Percentiles rank a stretch among this genome's conserved stretches.
phyloP scores from a whole-genome alignment of 148 eudicot species.

The Polygonum maritimum region DNA sequence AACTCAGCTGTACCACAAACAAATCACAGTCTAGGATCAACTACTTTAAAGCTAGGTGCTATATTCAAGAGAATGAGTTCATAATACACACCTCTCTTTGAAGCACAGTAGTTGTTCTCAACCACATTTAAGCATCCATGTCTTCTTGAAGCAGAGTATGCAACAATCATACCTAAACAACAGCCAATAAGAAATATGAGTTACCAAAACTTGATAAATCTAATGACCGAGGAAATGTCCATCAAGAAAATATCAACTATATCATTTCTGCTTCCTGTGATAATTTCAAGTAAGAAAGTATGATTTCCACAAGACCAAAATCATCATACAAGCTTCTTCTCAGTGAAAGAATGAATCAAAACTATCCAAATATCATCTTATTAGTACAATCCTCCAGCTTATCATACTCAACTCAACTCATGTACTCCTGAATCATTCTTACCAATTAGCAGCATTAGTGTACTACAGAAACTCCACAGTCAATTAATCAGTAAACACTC shows the following conservation, averaged over 20 bases:
- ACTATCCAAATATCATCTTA: not conserved
- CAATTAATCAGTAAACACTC: not conserved
- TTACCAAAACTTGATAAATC: not conserved
- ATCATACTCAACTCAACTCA: not conserved
- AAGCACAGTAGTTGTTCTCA: slow-evolving; percentile 80
- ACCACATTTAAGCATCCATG: slow-evolving; percentile 84
- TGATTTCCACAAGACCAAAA: not conserved
- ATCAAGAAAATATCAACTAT: not conserved
- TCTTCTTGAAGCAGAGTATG: slow-evolving; percentile 64
- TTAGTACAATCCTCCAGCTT: not conserved
- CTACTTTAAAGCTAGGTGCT: not conserved
- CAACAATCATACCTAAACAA: slow-evolving; percentile 57
- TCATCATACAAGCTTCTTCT: not conserved
- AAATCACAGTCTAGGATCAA: not conserved
- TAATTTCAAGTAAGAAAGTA: not conserved
- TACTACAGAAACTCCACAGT: not conserved
- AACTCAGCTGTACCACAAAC: not conserved
- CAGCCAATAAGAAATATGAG: slow-evolving; percentile 1
- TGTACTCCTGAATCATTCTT: not conserved
- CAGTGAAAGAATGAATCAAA: not conserved
- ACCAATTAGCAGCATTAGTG: not conserved
- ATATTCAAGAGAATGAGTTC: not conserved
- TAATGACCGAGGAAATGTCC: not conserved
- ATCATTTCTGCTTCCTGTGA: not conserved
- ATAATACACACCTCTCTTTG: slow-evolving; percentile 61